phyloP scores from a whole-genome alignment of 2,329 filamentous ascomycete genomes.

The Keithomyces neogunnii region DNA sequence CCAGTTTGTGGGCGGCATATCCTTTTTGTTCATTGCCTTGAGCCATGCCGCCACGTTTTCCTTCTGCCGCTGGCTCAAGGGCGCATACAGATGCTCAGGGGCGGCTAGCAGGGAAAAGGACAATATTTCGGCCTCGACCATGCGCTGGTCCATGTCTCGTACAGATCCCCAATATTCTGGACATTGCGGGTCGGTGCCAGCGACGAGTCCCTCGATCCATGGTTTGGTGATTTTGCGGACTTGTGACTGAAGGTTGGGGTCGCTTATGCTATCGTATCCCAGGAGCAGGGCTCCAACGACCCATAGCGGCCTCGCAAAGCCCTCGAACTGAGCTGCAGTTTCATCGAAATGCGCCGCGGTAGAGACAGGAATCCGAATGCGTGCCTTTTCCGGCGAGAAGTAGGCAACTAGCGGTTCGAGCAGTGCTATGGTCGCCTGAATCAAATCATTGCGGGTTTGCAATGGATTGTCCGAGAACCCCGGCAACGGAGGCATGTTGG shows the following conservation, averaged over 20 bases:
- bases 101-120: constrained; percentile 37
- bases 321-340: constrained; percentile 34
- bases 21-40: constrained; percentile 30
- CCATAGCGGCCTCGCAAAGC: constrained; percentile 33
- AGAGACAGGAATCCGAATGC: constrained; percentile 26
- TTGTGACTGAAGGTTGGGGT: constrained; percentile 8
- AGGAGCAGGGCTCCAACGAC: constrained; percentile 31
- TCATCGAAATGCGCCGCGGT: constrained; percentile 36
- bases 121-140: constrained; percentile 46
- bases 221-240: too few species aligned
- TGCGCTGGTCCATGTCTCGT: constrained; percentile 37
- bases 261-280: background rate
- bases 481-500: too few species aligned
- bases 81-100: constrained; percentile 26
- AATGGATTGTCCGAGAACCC: too few species aligned
- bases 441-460: too few species aligned
- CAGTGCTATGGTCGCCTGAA: too few species aligned
- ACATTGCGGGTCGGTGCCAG: constrained; percentile 24
- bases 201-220: constrained; percentile 23
- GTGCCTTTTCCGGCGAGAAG: constrained; percentile 24
- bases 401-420: constrained; percentile 14
- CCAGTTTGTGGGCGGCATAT: constrained; percentile 42
- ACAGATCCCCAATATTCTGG: constrained; percentile 40
- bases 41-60: constrained; percentile 32
- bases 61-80: constrained; percentile 20